Base-by-base conservation (phyloP, 495 filamentous ascomycete species). In the Neurospora sp. region DNA sequence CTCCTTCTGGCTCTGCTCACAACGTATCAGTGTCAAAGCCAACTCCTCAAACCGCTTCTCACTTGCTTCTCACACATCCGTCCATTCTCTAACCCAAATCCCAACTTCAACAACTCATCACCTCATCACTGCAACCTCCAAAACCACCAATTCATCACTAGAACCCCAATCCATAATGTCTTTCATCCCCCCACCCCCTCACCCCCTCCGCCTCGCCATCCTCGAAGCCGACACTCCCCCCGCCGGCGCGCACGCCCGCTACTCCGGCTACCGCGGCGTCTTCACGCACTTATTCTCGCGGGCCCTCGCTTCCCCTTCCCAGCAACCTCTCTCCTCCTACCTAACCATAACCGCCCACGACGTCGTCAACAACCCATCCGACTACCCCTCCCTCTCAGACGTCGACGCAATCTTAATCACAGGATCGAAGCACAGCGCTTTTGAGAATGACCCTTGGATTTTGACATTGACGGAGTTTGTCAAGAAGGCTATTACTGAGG, bases 361-460 rank as follows among this genome's bases (percentile, higher is more conserved):
- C 79, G 86, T 97, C 9, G 89, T 94, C 6, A 84, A 85, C 39
- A 80, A 79, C 72, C 70, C 83, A 3, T 74, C 83, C 23, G 44
- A 66, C 7, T 96, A 94, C 79, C 94, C 94, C 0, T 77, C 85
- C 3, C 81, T 94, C 39, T 89, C 92, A 39, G 83, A 89, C 73
- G 82, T 97, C 71, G 95, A 98, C 84, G 94, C 90, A 20, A 83
- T 97, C 39, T 83, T 97, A n/a, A 83, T 97, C 38, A 92, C 89
- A 0, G 94, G 95, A 16, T 94, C 93, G 70, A 84, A 83, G 37
- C 78, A 84, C 82, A 83, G 82, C 69, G 81, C 84, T 0, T 83
- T 84, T 69, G 92, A 93, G 41, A 82, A 91, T 76, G 83, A 88
- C 71, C 87, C 89, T 0, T 97, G 93, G 94, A 94, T 97, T 71